phyloP scores from a whole-genome alignment of 768 basidiomycete species.

The Hericium rajendrae region DNA sequence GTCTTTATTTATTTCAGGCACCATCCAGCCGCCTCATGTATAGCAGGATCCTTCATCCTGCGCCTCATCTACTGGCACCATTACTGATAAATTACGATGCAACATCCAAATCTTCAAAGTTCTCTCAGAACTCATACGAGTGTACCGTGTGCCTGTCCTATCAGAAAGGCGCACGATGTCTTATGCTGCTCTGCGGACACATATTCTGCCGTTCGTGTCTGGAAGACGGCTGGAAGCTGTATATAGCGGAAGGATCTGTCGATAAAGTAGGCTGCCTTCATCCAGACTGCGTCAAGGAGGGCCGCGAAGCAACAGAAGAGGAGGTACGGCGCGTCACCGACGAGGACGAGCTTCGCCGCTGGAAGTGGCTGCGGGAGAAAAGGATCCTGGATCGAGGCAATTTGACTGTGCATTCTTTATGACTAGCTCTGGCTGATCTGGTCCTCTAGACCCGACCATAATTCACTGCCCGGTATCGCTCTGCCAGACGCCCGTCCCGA shows the following conservation, averaged over 20 bases:
- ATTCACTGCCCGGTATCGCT: conserved; percentile 71
- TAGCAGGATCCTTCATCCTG: conserved; percentile 44
- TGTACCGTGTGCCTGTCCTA: conserved; percentile 73
- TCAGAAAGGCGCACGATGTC: conserved; percentile 66
- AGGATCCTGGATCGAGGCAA: conserved; percentile 62
- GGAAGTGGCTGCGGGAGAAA: conserved; percentile 73
- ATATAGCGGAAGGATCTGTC: conserved; percentile 72
- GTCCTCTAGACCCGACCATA: conserved; percentile 56
- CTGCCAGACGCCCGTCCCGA: conserved; percentile 74
- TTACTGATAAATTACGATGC: conserved; percentile 41
- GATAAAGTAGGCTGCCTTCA: conserved; percentile 74
- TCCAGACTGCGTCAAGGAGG: conserved; percentile 62
- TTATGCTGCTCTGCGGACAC: conserved; percentile 63
- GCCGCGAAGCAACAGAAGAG: conserved; percentile 52
- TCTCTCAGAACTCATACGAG: conserved; percentile 53
- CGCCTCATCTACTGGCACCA: conserved; percentile 42
- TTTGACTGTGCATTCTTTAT: background rate
- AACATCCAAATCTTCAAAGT: conserved; percentile 37
- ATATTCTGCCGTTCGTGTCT: conserved; percentile 81
- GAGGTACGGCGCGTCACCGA: conserved; percentile 67
- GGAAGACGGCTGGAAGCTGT: conserved; percentile 72
- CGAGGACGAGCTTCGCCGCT: conserved; percentile 54
- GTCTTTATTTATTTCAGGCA: conserved; percentile 10
- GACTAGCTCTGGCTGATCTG: background rate
- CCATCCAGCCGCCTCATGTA: conserved; percentile 1